Conservation (phyloP, 2,329 filamentous ascomycete species). For the Cladophialophora bantiana region DNA sequence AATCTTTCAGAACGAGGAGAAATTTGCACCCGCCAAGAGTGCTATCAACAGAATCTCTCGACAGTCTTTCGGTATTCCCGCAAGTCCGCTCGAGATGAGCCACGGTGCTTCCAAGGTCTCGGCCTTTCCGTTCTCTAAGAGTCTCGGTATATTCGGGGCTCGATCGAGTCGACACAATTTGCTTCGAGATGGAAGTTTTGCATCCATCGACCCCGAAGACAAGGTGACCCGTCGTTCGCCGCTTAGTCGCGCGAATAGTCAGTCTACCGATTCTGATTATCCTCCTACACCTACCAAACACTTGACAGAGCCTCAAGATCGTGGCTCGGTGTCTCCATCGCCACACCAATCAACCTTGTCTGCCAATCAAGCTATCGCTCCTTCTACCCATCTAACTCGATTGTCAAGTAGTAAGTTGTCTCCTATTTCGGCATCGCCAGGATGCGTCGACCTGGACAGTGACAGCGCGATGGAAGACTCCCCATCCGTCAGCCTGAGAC, state of each 20-base stretch:
- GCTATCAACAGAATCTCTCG: slow-evolving; percentile 70
- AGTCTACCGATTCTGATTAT: slow-evolving; percentile 72
- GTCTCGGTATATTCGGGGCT: slow-evolving; percentile 68
- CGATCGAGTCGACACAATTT: slow-evolving; percentile 56
- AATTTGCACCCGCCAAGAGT: slow-evolving; percentile 63
- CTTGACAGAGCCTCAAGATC: slow-evolving; percentile 25
- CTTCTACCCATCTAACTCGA: slow-evolving; percentile 29
- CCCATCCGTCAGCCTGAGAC: slow-evolving; percentile 43
- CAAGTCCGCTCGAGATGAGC: slow-evolving; percentile 77
- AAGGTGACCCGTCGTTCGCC: slow-evolving; percentile 65
- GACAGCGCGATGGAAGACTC: slow-evolving; percentile 46
- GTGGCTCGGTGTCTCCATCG: slow-evolving; percentile 39
- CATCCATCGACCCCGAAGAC: slow-evolving; percentile 83
- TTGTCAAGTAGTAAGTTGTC: slow-evolving; percentile 49
- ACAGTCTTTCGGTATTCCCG: slow-evolving; percentile 78
- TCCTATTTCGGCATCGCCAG: slow-evolving; percentile 42
- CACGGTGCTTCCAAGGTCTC: slow-evolving; percentile 66
- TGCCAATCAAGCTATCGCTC: slow-evolving; percentile 39
- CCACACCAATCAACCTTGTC: slow-evolving; percentile 35
- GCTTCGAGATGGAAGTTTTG: slow-evolving; percentile 71
- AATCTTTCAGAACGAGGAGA: slow-evolving; percentile 69
- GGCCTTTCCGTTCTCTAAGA: slow-evolving; percentile 71
- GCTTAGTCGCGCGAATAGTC: slow-evolving; percentile 61
- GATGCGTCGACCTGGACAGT: slow-evolving; percentile 44
- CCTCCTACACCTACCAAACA: slow-evolving; percentile 94